Base-by-base conservation (phyloP, 139 green algal genomes). In the Astrephomene gubernaculifera region DNA sequence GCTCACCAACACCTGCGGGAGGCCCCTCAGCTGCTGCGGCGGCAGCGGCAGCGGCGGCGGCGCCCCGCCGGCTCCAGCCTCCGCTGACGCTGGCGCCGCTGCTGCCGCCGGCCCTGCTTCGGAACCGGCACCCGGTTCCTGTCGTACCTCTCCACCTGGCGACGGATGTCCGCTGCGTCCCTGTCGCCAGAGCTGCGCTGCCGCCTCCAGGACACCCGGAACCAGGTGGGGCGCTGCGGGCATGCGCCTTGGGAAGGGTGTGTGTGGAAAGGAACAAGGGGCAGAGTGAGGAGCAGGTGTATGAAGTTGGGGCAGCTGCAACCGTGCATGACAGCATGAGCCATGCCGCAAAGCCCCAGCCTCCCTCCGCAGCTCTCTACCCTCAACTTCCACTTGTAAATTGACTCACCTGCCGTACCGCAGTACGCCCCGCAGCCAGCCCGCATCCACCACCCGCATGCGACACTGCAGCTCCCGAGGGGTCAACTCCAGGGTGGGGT, bases 381-480 rank as follows among this genome's bases (percentile, higher is more conserved):
- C 68, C 14, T n/a, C n/a, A n/a, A n/a, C n/a, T n/a, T n/a, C n/a
- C n/a, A n/a, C n/a, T n/a, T n/a, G n/a, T n/a, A n/a, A n/a, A n/a
- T n/a, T n/a, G n/a, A n/a, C n/a, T n/a, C 24, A 61, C 70, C 70
- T 78, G 70, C 70, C 70, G 25, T 61, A 35, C 43, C 14, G 24
- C 35, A 84, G 43, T 5, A 74, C 78, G 44, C 49, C 27, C 41
- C 29, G 17, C 60, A 84, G 78, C 78, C 78, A 84, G 19, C 36
- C 43, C 27, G 6, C 41, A 25, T 84, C 78, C 78, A 84, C 63
- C 61, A 25, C 63, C 43, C 78, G 61, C 78, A 84, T 84, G 24
- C 41, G 44, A 35, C 7, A 21, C 1, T 9, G 31, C 43, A 84
- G 78, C 76, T 36, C 38, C 31, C 21, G 21, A 0, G 38, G 39